Evolutionary conservation across 306 rosid genomes (phyloP).

Genomic region (Begonia masoniana): DNA sequence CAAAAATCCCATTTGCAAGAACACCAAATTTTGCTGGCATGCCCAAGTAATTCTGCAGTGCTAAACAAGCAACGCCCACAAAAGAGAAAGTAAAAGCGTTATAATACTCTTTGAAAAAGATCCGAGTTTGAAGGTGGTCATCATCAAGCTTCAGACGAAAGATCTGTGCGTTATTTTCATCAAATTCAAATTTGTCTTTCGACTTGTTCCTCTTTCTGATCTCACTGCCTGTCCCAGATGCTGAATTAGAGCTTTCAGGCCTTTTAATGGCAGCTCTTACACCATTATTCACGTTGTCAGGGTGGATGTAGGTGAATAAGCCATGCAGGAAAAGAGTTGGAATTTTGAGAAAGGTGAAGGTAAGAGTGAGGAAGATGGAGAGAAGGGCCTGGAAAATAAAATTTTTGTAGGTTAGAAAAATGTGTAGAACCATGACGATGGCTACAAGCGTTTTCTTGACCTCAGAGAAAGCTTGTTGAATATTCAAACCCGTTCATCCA

Average conservation of each 20-base stretch:
- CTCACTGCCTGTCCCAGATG: slow-evolving; percentile 28
- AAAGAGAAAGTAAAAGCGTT: slow-evolving; percentile 43
- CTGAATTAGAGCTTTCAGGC: slow-evolving; percentile 30
- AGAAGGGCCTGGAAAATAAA: slow-evolving; percentile 48
- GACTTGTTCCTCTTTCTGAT: slow-evolving; percentile 44
- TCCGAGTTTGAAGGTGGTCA: slow-evolving; percentile 53
- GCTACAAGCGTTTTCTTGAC: too few species aligned
- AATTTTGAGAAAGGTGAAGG: slow-evolving; percentile 45
- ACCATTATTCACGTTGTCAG: slow-evolving; percentile 45
- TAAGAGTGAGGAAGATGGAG: slow-evolving; percentile 29
- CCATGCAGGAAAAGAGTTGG: slow-evolving; percentile 59
- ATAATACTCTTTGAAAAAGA: slow-evolving; percentile 40
- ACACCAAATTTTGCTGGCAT: slow-evolving; percentile 19
- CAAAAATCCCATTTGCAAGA: slow-evolving; percentile 32
- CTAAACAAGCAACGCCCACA: slow-evolving; percentile 32
- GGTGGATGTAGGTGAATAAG: slow-evolving; percentile 78
- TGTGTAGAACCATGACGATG: slow-evolving; percentile 26
- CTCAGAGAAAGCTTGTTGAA: too few species aligned
- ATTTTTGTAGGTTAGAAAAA: slow-evolving; percentile 37
- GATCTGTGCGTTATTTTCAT: slow-evolving; percentile 87
- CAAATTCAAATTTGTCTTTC: slow-evolving; percentile 48
- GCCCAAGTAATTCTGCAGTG: slow-evolving; percentile 38
- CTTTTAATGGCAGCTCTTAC: slow-evolving; percentile 62
- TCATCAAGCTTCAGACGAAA: slow-evolving; percentile 64
- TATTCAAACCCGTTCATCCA: too few species aligned